Base-by-base conservation (phyloP, 768 basidiomycete genomes). In the Suillus fuscotomentosus region DNA sequence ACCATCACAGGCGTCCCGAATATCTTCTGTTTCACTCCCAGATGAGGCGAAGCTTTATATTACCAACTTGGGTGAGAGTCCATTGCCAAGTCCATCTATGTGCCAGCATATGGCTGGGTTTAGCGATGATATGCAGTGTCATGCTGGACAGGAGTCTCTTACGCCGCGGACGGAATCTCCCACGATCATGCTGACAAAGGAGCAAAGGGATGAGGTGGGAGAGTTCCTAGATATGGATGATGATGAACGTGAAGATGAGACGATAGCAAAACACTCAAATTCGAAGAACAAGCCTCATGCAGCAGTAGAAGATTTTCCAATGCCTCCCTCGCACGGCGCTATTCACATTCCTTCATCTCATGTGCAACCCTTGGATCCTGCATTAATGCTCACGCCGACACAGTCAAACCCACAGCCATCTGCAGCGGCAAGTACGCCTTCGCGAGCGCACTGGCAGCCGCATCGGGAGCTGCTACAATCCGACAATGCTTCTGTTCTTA, bases 41-140 rank as follows among this genome's bases (percentile, higher is more conserved):
- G 90, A 92, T 62, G 92, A 94, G 73, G 88, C 91, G 17, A 85
- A 81, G 67, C 86, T 84, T 56, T 92, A 91, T 70, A 88, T 91
- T 63, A 81, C 85, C 43, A 85, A 83, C 68, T 87, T 90, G 83
- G 76, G 76, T 43, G 90, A 91, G 63, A 88, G 86, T 5, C 88
- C 90, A 3, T 71, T 78, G 9, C 76, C 84, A 34, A 89, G 85
- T 70, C 86, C 89, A 7, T 75, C 51, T 73, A 76, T 11, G n/a
- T 38, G 11, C 36, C 56, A 38, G 15, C 50, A 63, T 20, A 15
- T 7, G 9, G 42, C 42, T 39, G 65, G 66, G 10, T 64, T 65
- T 36, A 53, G 42, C 55, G 11, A 53, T 27, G n/a, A 41, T 24
- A 47, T 27, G n/a, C 50, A 59, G 34, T 59, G n/a, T 34, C 22